A percentile compares a stretch with the other conserved stretches of the same genome.
These are phyloP conservation scores for Penicillium chermesinum DNA, from an alignment of 495 filamentous ascomycete genomes.

Conservation along the genomic window DNA sequence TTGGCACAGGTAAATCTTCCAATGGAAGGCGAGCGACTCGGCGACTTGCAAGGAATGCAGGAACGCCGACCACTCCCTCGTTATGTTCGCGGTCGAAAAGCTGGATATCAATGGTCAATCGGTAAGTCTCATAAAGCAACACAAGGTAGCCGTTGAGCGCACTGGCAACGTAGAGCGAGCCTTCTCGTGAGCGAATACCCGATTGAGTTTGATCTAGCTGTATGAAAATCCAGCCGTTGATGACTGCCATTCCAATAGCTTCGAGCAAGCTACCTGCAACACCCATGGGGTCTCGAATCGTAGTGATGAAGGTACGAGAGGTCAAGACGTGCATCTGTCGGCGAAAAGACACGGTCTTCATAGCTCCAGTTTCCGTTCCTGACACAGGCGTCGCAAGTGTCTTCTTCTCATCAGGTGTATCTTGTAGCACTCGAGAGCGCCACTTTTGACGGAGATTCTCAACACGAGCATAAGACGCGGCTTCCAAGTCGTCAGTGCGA, in stretches of 20 bases:
- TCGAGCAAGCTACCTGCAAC: constrained; percentile 60
- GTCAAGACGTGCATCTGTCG: constrained; percentile 62
- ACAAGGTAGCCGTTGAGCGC: constrained; percentile 70
- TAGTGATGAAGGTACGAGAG: constrained; percentile 58
- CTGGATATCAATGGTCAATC: constrained; percentile 63
- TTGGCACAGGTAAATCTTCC: constrained; percentile 65
- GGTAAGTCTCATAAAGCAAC: constrained; percentile 66
- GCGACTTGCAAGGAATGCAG: constrained; percentile 60
- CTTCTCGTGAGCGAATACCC: constrained; percentile 57
- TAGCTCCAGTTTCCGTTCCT: constrained; percentile 3
- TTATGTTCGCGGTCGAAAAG: constrained; percentile 68
- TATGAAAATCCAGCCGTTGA: constrained; percentile 68
- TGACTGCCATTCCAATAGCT: constrained; percentile 59
- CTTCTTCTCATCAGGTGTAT: not conserved
- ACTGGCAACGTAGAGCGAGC: constrained; percentile 60
- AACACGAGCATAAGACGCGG: constrained; percentile 50
- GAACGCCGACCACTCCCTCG: constrained; percentile 63
- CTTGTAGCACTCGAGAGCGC: constrained; percentile 24
- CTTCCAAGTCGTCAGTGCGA: constrained; percentile 55
- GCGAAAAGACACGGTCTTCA: constrained; percentile 39
- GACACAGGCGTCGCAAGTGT: not conserved
- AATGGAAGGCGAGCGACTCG: constrained; percentile 57
- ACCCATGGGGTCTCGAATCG: constrained; percentile 67
- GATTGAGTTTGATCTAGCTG: constrained; percentile 53
- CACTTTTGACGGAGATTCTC: constrained; percentile 50